A percentile compares a stretch with the other conserved stretches of the same genome.
These are phyloP conservation scores for Neolentinus lepideus DNA, from an alignment of 1,284 basidiomycete genomes.

Conservation along the genomic window DNA sequence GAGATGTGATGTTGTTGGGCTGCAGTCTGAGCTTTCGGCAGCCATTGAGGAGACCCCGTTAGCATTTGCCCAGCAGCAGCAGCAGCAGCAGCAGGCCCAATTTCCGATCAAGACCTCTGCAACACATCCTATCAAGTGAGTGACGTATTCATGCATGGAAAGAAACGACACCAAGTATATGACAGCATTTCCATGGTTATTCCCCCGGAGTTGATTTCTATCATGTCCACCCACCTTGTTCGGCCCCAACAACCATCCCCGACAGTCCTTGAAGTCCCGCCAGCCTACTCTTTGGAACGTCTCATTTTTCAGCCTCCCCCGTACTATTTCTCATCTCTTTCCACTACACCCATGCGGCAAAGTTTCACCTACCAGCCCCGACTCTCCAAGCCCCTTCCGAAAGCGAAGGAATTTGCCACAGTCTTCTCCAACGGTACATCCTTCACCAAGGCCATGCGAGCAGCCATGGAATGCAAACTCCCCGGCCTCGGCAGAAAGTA, in stretches of 20 bases:
- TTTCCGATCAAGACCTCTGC: conserved; percentile 62
- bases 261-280: conserved; percentile 26
- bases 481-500: conserved; percentile 10
- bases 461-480: conserved; percentile 35
- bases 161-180: not conserved
- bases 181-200: conserved; percentile 59
- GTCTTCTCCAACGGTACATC: conserved; percentile 27
- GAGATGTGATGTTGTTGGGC: conserved; percentile 12
- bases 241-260: conserved; percentile 27
- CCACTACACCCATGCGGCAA: conserved; percentile 5
- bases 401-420: conserved; percentile 34
- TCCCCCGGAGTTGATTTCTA: conserved; percentile 49
- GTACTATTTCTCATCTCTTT: conserved; percentile 1
- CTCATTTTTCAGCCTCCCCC: conserved; percentile 13
- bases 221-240: conserved; percentile 47
- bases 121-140: conserved; percentile 81
- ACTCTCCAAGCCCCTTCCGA: conserved; percentile 25
- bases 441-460: conserved; percentile 35
- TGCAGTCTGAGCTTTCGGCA: conserved; percentile 42
- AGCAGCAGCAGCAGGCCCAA: conserved; percentile 20
- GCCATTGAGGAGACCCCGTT: conserved; percentile 41
- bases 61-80: conserved; percentile 11
- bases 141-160: conserved; percentile 11
- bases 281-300: conserved; percentile 23
- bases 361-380: not conserved